These are phyloP conservation scores for Candida adriatica DNA, from an alignment of 805 yeast genomes.

Conservation along the genomic window DNA sequence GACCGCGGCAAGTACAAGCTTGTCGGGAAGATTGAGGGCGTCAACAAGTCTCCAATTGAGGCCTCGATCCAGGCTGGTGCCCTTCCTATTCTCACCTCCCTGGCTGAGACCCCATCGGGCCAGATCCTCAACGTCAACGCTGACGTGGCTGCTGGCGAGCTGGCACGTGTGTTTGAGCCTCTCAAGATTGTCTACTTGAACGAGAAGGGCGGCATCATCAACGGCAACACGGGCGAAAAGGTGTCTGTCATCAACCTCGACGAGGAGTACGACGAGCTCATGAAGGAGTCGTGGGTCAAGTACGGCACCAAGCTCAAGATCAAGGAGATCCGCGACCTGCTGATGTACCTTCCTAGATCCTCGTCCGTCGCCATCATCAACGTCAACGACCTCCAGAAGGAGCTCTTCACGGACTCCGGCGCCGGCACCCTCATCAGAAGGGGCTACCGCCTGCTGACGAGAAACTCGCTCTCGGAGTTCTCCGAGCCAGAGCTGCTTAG, in stretches of 20 bases:
- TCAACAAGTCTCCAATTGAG: conserved; percentile 84
- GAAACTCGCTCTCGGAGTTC: conserved; percentile 65
- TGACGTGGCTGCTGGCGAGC: conserved; percentile 97
- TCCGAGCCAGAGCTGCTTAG: conserved; percentile 69
- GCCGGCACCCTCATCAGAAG: conserved; percentile 98
- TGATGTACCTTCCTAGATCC: conserved; percentile 91
- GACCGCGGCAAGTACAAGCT: conserved; percentile 87
- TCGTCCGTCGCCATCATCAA: conserved; percentile 97
- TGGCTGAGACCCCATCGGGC: conserved; percentile 95
- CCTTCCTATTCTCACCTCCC: conserved; percentile 89
- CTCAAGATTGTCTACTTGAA: conserved; percentile 92
- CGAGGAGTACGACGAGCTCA: conserved; percentile 86
- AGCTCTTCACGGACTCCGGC: conserved; percentile 96
- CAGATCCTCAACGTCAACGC: conserved; percentile 97
- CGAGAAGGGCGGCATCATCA: conserved; percentile 95
- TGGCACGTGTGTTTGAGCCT: conserved; percentile 95
- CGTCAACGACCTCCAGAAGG: conserved; percentile 92
- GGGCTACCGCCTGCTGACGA: conserved; percentile 81
- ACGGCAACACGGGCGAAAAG: conserved; percentile 88
- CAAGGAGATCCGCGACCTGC: conserved; percentile 90
- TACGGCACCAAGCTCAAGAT: conserved; percentile 97
- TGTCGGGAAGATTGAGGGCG: conserved; percentile 85
- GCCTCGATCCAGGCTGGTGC: conserved; percentile 96
- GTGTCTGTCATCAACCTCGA: conserved; percentile 87
- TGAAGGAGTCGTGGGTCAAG: conserved; percentile 96